Evolutionary conservation across 192 early-diverging fungal species (phyloP).

Genomic region (Coemansia sp.): DNA sequence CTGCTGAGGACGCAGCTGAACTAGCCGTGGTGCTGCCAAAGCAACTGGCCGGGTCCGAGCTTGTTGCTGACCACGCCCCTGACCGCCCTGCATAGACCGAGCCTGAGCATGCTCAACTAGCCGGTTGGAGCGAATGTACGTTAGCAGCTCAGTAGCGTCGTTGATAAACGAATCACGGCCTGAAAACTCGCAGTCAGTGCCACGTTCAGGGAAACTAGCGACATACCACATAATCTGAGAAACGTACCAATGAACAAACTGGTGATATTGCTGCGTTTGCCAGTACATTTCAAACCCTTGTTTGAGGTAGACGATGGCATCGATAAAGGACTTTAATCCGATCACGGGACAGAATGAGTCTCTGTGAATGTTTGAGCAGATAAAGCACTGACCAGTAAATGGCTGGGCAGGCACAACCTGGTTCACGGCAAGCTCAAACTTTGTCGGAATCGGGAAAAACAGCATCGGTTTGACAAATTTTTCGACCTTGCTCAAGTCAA

Average conservation of each 20-base stretch:
- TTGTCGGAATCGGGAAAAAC: constrained; percentile 26
- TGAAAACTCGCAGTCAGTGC: background rate
- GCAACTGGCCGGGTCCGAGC: background rate
- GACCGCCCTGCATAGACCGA: too few relatives aligned
- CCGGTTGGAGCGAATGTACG: background rate
- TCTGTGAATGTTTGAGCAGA: constrained; percentile 1
- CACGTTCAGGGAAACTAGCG: constrained; percentile 11
- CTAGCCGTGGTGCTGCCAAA: background rate
- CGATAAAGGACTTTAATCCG: constrained; percentile 9
- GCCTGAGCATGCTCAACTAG: background rate
- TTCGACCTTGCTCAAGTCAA: background rate
- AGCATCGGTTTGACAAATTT: constrained; percentile 3
- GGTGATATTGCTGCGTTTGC: constrained; percentile 12
- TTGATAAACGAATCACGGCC: background rate
- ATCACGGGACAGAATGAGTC: constrained; percentile 21
- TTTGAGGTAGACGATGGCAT: constrained; percentile 2
- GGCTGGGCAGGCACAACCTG: constrained; percentile 21
- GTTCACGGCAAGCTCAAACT: constrained; percentile 17
- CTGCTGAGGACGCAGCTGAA: background rate
- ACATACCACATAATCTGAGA: constrained; percentile 48
- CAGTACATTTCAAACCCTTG: constrained; percentile 10
- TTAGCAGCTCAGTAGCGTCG: constrained; percentile 1
- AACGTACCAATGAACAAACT: constrained; percentile 37
- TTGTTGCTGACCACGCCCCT: too few relatives aligned
- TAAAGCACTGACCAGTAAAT: background rate